A percentile compares a stretch with the other conserved stretches of the same genome.
Conservation (phyloP, 2,329 filamentous ascomycete genomes). For the Penicillium sp. region DNA sequence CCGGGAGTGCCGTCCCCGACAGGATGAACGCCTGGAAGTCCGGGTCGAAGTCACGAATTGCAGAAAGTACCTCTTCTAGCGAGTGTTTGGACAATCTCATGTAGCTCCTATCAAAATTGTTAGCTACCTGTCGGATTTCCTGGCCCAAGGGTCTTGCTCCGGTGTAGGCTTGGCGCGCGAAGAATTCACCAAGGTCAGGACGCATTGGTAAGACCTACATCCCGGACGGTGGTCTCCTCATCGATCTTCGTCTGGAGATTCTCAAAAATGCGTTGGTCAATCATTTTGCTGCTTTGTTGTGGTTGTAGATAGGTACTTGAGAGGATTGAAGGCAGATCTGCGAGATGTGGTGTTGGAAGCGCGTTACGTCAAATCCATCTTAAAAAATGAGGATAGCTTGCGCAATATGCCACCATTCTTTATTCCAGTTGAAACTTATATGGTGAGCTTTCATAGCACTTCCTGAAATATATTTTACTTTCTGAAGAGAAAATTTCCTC, state of each 20-base stretch:
- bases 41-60: neutral
- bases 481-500: neutral
- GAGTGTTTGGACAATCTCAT: conserved; percentile 69
- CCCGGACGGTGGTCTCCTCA: conserved; percentile 70
- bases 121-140: conserved; percentile 8
- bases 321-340: conserved; percentile 5
- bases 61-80: conserved; percentile 58
- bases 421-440: neutral
- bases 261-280: conserved; percentile 77
- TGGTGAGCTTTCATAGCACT: neutral
- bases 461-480: neutral
- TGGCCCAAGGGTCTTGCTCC: conserved; percentile 1
- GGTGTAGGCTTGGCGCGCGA: conserved; percentile 18
- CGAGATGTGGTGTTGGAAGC: conserved; percentile 4
- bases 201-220: conserved; percentile 43
- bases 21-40: neutral
- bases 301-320: conserved; percentile 3
- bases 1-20: neutral
- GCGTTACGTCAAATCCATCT: conserved; percentile 12
- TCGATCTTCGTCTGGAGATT: conserved; percentile 82
- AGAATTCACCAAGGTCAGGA: conserved; percentile 9
- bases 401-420: neutral
- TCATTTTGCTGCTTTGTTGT: conserved; percentile 41
- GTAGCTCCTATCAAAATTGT: conserved; percentile 52
- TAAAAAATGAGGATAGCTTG: neutral